phyloP scores from a whole-genome alignment of 1,139 yeast genomes.

The Zygosaccharomyces pseudobailii region DNA sequence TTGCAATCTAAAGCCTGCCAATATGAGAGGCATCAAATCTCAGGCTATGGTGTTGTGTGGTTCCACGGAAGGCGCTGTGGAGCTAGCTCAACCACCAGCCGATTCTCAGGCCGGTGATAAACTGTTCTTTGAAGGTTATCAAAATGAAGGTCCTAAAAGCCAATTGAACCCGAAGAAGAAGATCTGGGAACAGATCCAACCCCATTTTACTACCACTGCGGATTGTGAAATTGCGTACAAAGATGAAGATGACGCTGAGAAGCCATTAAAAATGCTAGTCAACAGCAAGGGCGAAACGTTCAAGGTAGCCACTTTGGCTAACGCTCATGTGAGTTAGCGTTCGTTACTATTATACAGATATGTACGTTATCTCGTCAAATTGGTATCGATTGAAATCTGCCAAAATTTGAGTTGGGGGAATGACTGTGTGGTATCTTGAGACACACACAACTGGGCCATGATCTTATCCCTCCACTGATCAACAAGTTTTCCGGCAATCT shows the following conservation, averaged over 20 bases:
- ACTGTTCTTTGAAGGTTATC: slow-evolving; percentile 83
- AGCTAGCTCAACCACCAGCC: slow-evolving; percentile 91
- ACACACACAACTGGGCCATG: slow-evolving; percentile 19
- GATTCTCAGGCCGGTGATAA: slow-evolving; percentile 97
- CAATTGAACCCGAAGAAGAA: slow-evolving; percentile 98
- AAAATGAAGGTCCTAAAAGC: slow-evolving; percentile 79
- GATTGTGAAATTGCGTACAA: slow-evolving; percentile 73
- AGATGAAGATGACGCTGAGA: slow-evolving; percentile 60
- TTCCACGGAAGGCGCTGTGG: slow-evolving; percentile 61
- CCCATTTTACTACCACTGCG: slow-evolving; percentile 77
- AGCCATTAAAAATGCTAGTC: slow-evolving; percentile 70
- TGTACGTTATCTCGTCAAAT: slow-evolving; percentile 2
- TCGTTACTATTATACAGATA: slow-evolving; percentile 42
- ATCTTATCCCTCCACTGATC: slow-evolving; percentile 24
- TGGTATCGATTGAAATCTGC: slow-evolving; percentile 12
- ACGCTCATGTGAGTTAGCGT: slow-evolving; percentile 52
- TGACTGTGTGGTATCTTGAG: slow-evolving; percentile 21
- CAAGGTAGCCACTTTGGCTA: slow-evolving; percentile 60
- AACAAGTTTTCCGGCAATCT: slow-evolving; percentile 19
- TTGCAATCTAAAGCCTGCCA: slow-evolving; percentile 85
- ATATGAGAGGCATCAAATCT: slow-evolving; percentile 92
- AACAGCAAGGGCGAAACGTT: slow-evolving; percentile 70
- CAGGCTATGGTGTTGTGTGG: slow-evolving; percentile 98
- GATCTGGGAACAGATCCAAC: slow-evolving; percentile 94
- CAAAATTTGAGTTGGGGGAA: slow-evolving; percentile 25